Evolutionary conservation across 2,329 filamentous ascomycete species (phyloP), one percentile per base, ranked within the genome.

Genomic region (Sporothrix humicola): DNA sequence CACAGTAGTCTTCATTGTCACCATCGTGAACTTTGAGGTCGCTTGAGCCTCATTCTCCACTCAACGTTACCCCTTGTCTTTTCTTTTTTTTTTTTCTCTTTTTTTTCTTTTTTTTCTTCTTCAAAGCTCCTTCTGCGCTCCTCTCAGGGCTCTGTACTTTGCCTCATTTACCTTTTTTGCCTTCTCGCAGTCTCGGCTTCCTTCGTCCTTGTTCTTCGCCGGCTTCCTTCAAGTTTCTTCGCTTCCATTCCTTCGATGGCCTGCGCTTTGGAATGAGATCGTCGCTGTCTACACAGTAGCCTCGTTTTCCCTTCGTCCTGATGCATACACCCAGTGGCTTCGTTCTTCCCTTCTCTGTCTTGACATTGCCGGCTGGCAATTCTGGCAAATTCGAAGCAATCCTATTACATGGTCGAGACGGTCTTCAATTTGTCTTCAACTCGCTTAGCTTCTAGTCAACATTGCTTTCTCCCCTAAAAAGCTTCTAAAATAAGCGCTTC

Each of bases 221-320:
- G n/a, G 17, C 12, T 17, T 9, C 17, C 37, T 65, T 65, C 37
- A n/a, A 23, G 6, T 46, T 46, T 20, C 42, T 26, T 20, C 8
- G 2, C 42, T 26, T 26, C 61, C n/a, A 48, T 48, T 26, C 42
- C 61, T 26, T 65, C 42, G 31, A 65, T 23, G 61, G 61, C n/a
- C 26, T 69, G 48, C 48, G 42, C 12, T 54, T 54, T 20, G 48
- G 66, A 69, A 69, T 42, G 31, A 23, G 66, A 54, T 69, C 48
- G 48, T 20, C 66, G 42, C n/a, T 54, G 46, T 13, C 48, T 54
- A 56, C 44, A 1, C 5, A 2, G 31, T 31, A 3, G 2, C 5
- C 5, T 5, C 31, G 2, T 31, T 31, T 31, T 31, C 5, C 12
- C 52, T 37, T 42, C 17, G 8, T 68, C 13, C 44, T 9, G 46